Evolutionary conservation across 441 rosid species (phyloP).

Genomic region (Jatropha podagrica): DNA sequence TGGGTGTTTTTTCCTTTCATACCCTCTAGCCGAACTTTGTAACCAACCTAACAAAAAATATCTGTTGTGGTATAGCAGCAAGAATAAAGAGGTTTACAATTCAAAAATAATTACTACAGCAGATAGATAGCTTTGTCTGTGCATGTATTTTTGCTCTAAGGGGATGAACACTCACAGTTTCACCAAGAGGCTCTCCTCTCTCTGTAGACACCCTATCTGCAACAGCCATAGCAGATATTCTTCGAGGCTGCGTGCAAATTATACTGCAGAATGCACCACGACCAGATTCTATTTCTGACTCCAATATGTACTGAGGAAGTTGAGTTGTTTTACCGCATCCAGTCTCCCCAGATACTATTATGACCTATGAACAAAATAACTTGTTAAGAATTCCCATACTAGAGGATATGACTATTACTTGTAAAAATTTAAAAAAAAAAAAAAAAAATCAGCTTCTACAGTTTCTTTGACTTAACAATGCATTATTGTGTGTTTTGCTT

Average conservation of each 20-base stretch:
- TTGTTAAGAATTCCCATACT: not conserved
- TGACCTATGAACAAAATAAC: constrained; percentile 52
- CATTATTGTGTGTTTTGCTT: not conserved
- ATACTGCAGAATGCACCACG: constrained; percentile 98
- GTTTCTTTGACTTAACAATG: not conserved
- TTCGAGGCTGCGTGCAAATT: constrained; percentile 96
- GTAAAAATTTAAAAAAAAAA: not conserved
- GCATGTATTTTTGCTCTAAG: constrained; percentile 18
- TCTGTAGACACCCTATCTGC: constrained; percentile 95
- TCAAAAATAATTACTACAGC: constrained; percentile 10
- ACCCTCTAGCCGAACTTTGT: constrained; percentile 98
- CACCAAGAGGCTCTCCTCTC: constrained; percentile 99
- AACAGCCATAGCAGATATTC: constrained; percentile 98
- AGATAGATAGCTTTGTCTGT: constrained; percentile 7
- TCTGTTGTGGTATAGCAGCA: constrained; percentile 54
- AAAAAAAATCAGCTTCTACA: not conserved
- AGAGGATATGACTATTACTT: not conserved
- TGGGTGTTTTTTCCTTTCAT: constrained; percentile 95
- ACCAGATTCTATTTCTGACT: constrained; percentile 97
- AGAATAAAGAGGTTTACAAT: constrained; percentile 41
- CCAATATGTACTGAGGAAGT: constrained; percentile 92
- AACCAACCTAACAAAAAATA: constrained; percentile 87
- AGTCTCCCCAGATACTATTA: constrained; percentile 98
- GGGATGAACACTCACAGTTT: constrained; percentile 62
- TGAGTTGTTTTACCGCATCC: constrained; percentile 99